A percentile compares a stretch with the other conserved stretches of the same genome.
Evolutionary conservation across 768 basidiomycete genomes (phyloP).

Genomic region (Lactarius tabidus): DNA sequence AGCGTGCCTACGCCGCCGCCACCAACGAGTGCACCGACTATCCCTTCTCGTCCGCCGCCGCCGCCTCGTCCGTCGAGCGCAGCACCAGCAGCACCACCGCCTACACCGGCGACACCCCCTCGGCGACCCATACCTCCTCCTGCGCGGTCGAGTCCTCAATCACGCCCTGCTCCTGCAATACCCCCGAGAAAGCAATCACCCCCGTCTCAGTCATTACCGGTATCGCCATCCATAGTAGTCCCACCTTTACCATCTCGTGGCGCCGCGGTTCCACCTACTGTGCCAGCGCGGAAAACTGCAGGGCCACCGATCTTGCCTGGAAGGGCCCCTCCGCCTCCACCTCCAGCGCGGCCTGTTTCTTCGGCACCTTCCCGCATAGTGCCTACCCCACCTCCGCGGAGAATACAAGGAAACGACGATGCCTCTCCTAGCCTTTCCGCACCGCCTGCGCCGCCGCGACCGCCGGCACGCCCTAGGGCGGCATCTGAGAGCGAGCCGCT

Average conservation of each 20-base stretch:
- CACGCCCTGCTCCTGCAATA: constrained; percentile 28
- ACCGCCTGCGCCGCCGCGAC: constrained; percentile 27
- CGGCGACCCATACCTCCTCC: constrained; percentile 34
- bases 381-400: constrained; percentile 16
- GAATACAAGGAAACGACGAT: not conserved
- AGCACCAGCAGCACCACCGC: constrained; percentile 31
- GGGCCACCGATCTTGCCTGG: constrained; percentile 14
- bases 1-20: constrained; percentile 24
- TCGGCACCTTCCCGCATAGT: constrained; percentile 21
- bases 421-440: not conserved
- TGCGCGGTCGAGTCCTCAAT: constrained; percentile 32
- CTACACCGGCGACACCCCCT: constrained; percentile 38
- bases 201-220: constrained; percentile 24
- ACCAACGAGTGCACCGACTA: constrained; percentile 24
- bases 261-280: not conserved
- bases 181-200: constrained; percentile 26
- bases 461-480: constrained; percentile 30
- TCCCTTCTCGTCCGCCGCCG: constrained; percentile 27
- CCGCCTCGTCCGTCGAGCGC: constrained; percentile 37
- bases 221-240: constrained; percentile 4
- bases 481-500: constrained; percentile 17
- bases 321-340: constrained; percentile 23
- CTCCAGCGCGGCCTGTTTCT: constrained; percentile 21
- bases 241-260: constrained; percentile 24
- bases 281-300: constrained; percentile 24